A percentile compares a stretch with the other conserved stretches of the same genome.
Evolutionary conservation across 2,329 filamentous ascomycete genomes (phyloP).

Genomic region (Cordyceps pruinosa): DNA sequence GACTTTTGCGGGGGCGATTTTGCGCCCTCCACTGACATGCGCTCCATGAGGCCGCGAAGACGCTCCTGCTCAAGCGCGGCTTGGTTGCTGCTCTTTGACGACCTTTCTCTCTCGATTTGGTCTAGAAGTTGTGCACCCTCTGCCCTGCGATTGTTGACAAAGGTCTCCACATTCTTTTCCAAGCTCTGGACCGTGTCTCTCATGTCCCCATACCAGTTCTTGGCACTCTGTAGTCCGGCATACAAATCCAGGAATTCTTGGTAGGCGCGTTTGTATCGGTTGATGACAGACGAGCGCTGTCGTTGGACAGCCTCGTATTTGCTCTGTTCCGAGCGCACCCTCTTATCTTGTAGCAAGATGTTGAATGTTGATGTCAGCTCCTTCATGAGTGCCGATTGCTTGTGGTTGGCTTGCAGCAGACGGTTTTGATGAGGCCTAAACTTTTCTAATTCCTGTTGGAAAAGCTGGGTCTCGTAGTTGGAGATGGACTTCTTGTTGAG

Average conservation of each 20-base stretch:
- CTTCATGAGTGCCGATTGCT: constrained; percentile 90
- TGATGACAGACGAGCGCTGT: constrained; percentile 72
- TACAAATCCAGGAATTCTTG: constrained; percentile 88
- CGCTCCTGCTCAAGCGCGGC: constrained; percentile 85
- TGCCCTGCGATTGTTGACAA: constrained; percentile 87
- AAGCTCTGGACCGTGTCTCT: constrained; percentile 86
- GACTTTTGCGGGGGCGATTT: constrained; percentile 28
- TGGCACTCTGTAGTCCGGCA: constrained; percentile 78
- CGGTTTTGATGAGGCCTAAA: constrained; percentile 89
- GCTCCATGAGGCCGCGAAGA: constrained; percentile 84
- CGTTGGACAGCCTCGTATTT: constrained; percentile 87
- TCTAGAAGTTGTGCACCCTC: constrained; percentile 86
- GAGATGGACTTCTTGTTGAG: constrained; percentile 95
- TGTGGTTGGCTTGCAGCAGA: constrained; percentile 87
- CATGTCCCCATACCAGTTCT: constrained; percentile 94
- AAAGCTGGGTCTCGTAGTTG: constrained; percentile 85
- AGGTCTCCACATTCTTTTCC: constrained; percentile 92
- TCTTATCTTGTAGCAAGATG: constrained; percentile 82
- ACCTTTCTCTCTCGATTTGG: constrained; percentile 76
- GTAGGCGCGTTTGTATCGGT: constrained; percentile 83
- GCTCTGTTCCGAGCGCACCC: constrained; percentile 86
- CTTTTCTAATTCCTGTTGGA: constrained; percentile 95
- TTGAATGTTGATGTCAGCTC: constrained; percentile 86
- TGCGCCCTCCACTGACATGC: constrained; percentile 77
- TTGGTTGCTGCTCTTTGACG: constrained; percentile 48